Evolutionary conservation across 2,329 filamentous ascomycete species (phyloP).

Genomic region (Cytospora leucostoma): DNA sequence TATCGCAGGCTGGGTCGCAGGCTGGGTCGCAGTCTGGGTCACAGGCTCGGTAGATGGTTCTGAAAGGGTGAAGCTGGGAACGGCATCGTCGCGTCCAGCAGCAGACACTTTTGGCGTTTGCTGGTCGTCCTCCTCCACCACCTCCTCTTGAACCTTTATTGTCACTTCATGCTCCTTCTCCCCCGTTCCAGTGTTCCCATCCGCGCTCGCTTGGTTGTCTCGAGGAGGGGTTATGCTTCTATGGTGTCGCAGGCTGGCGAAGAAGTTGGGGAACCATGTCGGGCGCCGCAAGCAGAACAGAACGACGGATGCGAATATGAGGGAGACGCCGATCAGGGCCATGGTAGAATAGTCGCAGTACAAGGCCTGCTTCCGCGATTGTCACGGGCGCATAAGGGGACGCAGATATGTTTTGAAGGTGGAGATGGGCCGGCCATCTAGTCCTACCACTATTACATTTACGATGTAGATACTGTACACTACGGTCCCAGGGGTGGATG

Average conservation of each 20-base stretch:
- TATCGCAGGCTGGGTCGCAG: conserved; percentile 2
- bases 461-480: background rate
- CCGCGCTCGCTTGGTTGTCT: conserved; percentile 9
- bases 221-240: conserved; percentile 22
- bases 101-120: conserved; percentile 54
- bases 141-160: background rate
- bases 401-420: background rate
- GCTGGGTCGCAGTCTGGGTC: background rate
- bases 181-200: background rate
- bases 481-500: no score
- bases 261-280: conserved; percentile 47
- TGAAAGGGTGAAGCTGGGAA: conserved; percentile 52
- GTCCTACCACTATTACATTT: background rate
- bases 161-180: background rate
- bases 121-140: conserved; percentile 32
- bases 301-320: conserved; percentile 62
- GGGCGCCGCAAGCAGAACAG: conserved; percentile 58
- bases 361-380: background rate
- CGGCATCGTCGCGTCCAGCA: conserved; percentile 32
- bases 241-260: conserved; percentile 33
- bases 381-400: conserved; percentile 1
- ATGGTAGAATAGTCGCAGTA: conserved; percentile 39
- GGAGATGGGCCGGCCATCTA: background rate
- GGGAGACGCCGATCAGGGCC: conserved; percentile 61
- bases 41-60: conserved; percentile 6